A percentile compares a stretch with the other conserved stretches of the same genome.
phyloP scores from a whole-genome alignment of 2,329 filamentous ascomycete species.

The Aspergillus bombycis region DNA sequence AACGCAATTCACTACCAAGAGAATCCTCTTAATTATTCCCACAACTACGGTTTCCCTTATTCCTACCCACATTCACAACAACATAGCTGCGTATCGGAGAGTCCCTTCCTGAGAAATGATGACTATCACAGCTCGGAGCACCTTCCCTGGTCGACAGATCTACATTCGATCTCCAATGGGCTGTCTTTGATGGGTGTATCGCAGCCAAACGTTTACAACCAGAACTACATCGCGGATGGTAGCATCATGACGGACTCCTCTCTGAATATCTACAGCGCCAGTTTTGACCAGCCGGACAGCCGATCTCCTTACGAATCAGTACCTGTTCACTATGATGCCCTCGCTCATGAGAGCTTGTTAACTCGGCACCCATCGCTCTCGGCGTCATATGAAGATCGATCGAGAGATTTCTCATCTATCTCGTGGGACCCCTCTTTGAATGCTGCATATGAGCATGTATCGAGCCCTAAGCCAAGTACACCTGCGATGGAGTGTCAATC shows the following conservation, averaged over 20 bases:
- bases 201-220: background rate
- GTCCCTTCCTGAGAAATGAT: conserved; percentile 8
- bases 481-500: background rate
- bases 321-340: background rate
- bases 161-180: background rate
- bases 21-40: conserved; percentile 25
- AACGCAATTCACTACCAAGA: conserved; percentile 10
- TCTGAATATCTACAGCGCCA: conserved; percentile 14
- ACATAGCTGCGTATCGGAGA: conserved; percentile 8
- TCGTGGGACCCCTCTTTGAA: background rate
- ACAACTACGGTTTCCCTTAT: conserved; percentile 3
- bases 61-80: conserved; percentile 6
- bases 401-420: background rate
- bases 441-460: background rate
- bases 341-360: background rate
- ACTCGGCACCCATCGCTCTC: background rate
- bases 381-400: background rate
- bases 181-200: background rate
- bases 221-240: background rate
- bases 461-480: background rate
- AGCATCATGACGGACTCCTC: conserved; percentile 4
- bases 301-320: conserved; percentile 17
- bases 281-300: conserved; percentile 13
- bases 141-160: conserved; percentile 2
- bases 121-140: conserved; percentile 3